Conservation (phyloP, 2,329 filamentous ascomycete species). For the Grosmannia serpens region DNA sequence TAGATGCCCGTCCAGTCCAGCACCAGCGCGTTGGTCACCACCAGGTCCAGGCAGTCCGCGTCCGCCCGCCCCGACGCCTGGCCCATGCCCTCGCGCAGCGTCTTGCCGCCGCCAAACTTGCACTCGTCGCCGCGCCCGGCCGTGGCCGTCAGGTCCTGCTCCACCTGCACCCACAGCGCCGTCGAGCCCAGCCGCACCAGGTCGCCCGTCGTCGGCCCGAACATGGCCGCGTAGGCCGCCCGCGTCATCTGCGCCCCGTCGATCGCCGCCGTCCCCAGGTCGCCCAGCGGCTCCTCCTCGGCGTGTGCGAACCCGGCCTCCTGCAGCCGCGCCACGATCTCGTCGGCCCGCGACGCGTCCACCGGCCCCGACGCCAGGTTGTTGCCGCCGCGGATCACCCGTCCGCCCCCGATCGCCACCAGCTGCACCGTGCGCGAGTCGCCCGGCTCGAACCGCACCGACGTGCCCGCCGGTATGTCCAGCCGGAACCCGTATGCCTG, state of each 20-base stretch:
- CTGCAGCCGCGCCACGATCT: slow-evolving; percentile 57
- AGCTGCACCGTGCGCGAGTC: slow-evolving; percentile 83
- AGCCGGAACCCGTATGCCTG: slow-evolving; percentile 75
- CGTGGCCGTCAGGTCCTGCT: slow-evolving; percentile 59
- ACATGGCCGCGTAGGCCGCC: slow-evolving; percentile 74
- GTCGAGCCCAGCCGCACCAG: slow-evolving; percentile 71
- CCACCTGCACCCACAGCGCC: slow-evolving; percentile 82
- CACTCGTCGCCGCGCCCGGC: slow-evolving; percentile 78
- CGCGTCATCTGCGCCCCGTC: slow-evolving; percentile 62
- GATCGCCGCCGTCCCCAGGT: slow-evolving; percentile 46
- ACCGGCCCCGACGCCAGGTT: slow-evolving; percentile 62
- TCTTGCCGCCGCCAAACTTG: slow-evolving; percentile 91
- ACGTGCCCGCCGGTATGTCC: slow-evolving; percentile 85
- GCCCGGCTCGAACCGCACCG: slow-evolving; percentile 86
- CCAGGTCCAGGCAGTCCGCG: slow-evolving; percentile 64
- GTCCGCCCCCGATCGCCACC: slow-evolving; percentile 75
- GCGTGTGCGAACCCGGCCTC: slow-evolving; percentile 67
- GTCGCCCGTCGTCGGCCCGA: slow-evolving; percentile 85
- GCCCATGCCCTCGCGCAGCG: slow-evolving; percentile 88
- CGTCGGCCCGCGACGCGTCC: slow-evolving; percentile 48
- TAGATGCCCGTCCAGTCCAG: slow-evolving; percentile 88
- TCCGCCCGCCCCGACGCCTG: slow-evolving; percentile 71
- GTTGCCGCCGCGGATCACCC: slow-evolving; percentile 77
- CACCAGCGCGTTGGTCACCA: slow-evolving; percentile 81
- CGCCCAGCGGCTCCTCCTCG: slow-evolving; percentile 43